Percentiles rank a stretch among this genome's conserved stretches.
Conservation (phyloP, 768 basidiomycete genomes). For the Stropharia rugosoannulata region DNA sequence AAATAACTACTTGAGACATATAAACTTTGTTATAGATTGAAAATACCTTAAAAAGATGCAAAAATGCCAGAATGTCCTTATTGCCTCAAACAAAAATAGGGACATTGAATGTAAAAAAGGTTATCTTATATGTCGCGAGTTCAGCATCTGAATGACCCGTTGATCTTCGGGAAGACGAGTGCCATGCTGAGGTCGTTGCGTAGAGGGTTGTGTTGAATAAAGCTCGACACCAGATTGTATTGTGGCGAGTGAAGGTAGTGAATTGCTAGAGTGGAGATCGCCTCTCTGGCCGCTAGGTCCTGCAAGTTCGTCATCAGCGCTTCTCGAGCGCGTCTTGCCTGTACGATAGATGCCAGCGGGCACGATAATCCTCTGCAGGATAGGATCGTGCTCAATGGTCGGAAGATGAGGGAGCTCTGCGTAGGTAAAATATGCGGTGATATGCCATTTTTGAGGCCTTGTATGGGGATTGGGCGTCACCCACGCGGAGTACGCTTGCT, state of each 20-base stretch:
- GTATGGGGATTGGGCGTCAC: constrained; percentile 43
- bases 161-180: constrained; percentile 55
- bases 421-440: constrained; percentile 58
- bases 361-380: constrained; percentile 41
- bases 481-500: constrained; percentile 73
- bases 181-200: constrained; percentile 26
- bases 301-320: constrained; percentile 29
- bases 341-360: constrained; percentile 47
- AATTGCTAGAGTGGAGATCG: constrained; percentile 19
- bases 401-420: constrained; percentile 45
- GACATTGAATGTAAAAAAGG: not conserved
- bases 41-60: not conserved
- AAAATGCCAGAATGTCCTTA: not conserved
- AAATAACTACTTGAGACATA: not conserved
- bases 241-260: constrained; percentile 40
- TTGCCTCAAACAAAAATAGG: constrained; percentile 3
- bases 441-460: constrained; percentile 63
- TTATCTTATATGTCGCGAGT: constrained; percentile 35
- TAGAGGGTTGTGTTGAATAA: constrained; percentile 21
- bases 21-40: not conserved
- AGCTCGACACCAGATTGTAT: constrained; percentile 32
- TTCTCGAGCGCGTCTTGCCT: constrained; percentile 41
- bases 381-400: constrained; percentile 44
- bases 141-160: constrained; percentile 59
- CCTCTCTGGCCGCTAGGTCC: not conserved